Evolutionary conservation across 805 yeast species (phyloP), one percentile per base, ranked within the genome.

Genomic region (Cyberlindnera suaveolens): DNA sequence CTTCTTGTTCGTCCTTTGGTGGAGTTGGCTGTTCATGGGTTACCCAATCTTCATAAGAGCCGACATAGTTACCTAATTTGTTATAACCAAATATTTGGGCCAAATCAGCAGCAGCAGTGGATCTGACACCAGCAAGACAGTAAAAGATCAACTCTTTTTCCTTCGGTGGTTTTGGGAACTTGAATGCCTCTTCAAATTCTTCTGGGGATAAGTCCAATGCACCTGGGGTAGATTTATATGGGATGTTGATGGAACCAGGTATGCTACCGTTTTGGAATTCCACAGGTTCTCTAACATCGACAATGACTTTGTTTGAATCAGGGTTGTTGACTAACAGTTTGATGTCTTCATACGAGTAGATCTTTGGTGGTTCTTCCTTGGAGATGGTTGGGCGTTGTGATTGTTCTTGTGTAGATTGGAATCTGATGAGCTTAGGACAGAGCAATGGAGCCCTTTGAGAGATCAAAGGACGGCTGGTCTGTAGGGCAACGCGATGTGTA

Each of bases 221-320:
- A 17, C 96, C 96, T 0, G 98, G 98, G 11, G 90, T 77, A 5
- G 93, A 78, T 58, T 88, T 88, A 67, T 80, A 82, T 16, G 99
- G 98, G 45, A 91, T 75, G 60, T 93, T 93, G 44, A 90, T 64
- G 6, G 98, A 82, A 13, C 78, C 75, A 26, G 96, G 96, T 53
- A 91, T 84, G 59, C 76, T 80, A 35, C 96, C 96, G 32, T 66
- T 67, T 20, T 54, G 47, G 56, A 67, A 73, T 66, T 91, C 99
- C 20, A 70, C 74, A 6, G 97, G 96, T 68, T 91, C 98, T 61
- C 99, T 80, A 17, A 87, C 97, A 60, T 91, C 99, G 19, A 91
- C 80, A 32, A 91, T 65, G 34, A 87, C 71, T 31, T 74, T 65
- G 14, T 68, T 66, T 14, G 77, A 70, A 42, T 67, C 70, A 5